Evolutionary conservation across 2,329 filamentous ascomycete genomes (phyloP), one percentile per base, ranked within the genome.

Genomic region (Fusarium nematophilum): DNA sequence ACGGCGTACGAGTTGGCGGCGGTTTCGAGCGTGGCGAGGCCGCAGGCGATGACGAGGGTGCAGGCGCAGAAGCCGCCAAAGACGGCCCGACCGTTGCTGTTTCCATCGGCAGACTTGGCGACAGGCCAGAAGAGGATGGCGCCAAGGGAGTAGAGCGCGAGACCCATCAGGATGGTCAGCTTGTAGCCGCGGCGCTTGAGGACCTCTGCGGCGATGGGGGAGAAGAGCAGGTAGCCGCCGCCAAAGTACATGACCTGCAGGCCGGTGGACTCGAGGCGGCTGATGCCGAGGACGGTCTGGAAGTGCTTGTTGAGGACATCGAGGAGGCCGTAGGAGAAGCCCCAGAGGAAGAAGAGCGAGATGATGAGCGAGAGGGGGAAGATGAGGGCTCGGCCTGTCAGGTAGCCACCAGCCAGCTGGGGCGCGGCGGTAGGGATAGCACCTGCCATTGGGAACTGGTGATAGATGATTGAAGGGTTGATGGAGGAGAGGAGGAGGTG

Each of bases 61-160:
- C 80, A 83, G 18, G 83, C 85, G 65, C 89, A 92, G 78, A 92
- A 93, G n/a, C 90, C 90, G 23, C 82, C 85, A 67, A 93, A 93
- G 4, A 68, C 65, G n/a, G 65, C 65, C 2, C 36, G 38, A 8
- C 63, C 55, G 29, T 67, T 68, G 46, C 36, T 26, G 36, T 49
- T 67, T 26, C 38, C 42, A 37, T 65, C 61, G 25, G 65, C 65
- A 23, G 86, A 90, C 44, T 83, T 79, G 30, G 84, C 82, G 53
- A 83, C 81, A 58, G 87, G 82, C 64, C 81, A 83, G 4, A 82
- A 79, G 51, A 82, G 83, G 23, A 85, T 73, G 13, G 81, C 83
- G 11, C 84, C 84, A 17, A 86, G 62, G 4, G 85, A 87, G 74
- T 91, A 91, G 38, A 92, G 81, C 47, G 75, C 78, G 3, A 92